phyloP scores from a whole-genome alignment of 768 basidiomycete species.

The Pisolithus tinctorius region DNA sequence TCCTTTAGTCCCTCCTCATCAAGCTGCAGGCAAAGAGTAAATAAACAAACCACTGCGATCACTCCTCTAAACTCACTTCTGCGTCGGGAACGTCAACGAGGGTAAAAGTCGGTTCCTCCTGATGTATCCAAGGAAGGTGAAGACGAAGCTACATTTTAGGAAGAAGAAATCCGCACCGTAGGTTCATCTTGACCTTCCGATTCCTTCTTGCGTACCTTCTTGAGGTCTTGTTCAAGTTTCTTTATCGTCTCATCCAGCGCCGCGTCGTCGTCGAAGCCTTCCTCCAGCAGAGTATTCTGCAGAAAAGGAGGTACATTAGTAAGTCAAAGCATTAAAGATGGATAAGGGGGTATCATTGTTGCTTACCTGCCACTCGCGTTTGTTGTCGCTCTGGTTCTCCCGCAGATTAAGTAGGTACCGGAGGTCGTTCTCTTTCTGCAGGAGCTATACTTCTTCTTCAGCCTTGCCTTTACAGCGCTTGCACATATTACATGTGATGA shows the following conservation, averaged over 20 bases:
- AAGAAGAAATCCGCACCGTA: slow-evolving; percentile 28
- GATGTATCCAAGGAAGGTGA: slow-evolving; percentile 1
- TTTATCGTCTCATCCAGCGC: slow-evolving; percentile 78
- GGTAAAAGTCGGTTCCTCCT: slow-evolving; percentile 85
- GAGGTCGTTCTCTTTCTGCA: slow-evolving; percentile 72
- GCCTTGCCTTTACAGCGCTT: background rate
- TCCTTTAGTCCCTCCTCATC: slow-evolving; percentile 91
- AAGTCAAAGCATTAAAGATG: background rate
- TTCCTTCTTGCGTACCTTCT: slow-evolving; percentile 77
- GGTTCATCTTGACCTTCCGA: slow-evolving; percentile 62
- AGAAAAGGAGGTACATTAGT: background rate
- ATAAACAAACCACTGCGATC: background rate
- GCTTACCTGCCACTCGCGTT: slow-evolving; percentile 71
- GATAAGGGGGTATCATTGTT: background rate
- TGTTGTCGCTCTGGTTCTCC: slow-evolving; percentile 54
- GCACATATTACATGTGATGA: background rate
- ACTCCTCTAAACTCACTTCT: slow-evolving; percentile 43
- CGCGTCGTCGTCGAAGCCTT: slow-evolving; percentile 74
- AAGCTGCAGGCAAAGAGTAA: slow-evolving; percentile 36
- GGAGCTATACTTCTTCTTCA: slow-evolving; percentile 36
- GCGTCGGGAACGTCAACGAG: slow-evolving; percentile 88
- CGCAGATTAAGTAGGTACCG: slow-evolving; percentile 57
- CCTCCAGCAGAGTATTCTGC: slow-evolving; percentile 54
- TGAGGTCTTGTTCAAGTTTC: slow-evolving; percentile 75
- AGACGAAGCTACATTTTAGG: background rate